phyloP scores from a whole-genome alignment of 208 protist species.

The Leishmania martiniquensis region DNA sequence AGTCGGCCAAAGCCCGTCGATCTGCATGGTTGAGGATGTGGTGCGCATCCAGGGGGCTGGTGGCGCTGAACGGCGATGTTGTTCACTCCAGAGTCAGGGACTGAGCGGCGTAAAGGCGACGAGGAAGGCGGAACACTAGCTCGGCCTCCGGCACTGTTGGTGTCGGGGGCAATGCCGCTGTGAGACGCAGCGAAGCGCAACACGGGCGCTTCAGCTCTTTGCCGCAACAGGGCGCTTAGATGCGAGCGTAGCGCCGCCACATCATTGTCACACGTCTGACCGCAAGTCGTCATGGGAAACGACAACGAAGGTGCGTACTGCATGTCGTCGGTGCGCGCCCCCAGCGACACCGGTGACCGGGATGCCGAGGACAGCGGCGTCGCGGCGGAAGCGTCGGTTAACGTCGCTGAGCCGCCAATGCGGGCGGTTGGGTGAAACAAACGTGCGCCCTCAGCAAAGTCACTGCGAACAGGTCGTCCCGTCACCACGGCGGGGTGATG shows the following conservation, averaged over 20 bases:
- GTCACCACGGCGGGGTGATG: not conserved
- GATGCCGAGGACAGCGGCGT: not conserved
- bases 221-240: conserved; percentile 22
- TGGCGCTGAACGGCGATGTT: conserved; percentile 1
- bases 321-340: not conserved
- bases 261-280: not conserved
- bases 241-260: conserved; percentile 27
- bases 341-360: not conserved
- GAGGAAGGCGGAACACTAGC: conserved; percentile 2
- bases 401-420: not conserved
- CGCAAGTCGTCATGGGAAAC: not conserved
- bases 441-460: not conserved
- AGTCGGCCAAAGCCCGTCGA: not conserved
- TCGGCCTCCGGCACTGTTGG: not conserved
- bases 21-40: not conserved
- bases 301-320: not conserved
- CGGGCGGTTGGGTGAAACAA: not conserved
- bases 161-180: not conserved
- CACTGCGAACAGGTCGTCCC: not conserved
- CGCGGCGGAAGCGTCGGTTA: conserved; percentile 18
- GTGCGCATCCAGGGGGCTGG: not conserved
- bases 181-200: not conserved
- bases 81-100: not conserved
- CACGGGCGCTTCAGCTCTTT: not conserved
- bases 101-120: not conserved